phyloP scores from a whole-genome alignment of 208 protist species.

The Leishmania guyanensis region DNA sequence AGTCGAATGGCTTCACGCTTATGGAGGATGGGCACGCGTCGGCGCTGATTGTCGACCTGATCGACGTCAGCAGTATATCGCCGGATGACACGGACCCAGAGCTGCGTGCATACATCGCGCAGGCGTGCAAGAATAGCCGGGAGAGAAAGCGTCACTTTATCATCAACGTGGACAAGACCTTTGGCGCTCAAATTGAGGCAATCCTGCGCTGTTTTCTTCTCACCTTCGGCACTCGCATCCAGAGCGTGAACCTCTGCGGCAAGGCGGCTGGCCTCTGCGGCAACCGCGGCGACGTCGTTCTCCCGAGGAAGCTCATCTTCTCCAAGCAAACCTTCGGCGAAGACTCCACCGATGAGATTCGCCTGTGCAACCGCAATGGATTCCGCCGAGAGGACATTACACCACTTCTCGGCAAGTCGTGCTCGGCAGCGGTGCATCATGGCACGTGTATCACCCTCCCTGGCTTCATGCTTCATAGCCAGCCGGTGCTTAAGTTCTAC shows the following conservation, averaged over 20 bases:
- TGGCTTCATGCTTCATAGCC: slow-evolving; percentile 79
- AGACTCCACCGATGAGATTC: slow-evolving; percentile 78
- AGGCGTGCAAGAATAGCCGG: slow-evolving; percentile 9
- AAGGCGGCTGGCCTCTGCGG: slow-evolving; percentile 71
- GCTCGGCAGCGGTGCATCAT: slow-evolving; percentile 34
- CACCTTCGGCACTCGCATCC: slow-evolving; percentile 73
- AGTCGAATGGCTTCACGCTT: slow-evolving; percentile 70
- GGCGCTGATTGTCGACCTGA: slow-evolving; percentile 72
- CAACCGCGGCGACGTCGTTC: slow-evolving; percentile 78
- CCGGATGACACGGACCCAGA: slow-evolving; percentile 50
- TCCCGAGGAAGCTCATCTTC: slow-evolving; percentile 80
- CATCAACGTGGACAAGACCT: slow-evolving; percentile 90
- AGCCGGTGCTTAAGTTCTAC: slow-evolving; percentile 77
- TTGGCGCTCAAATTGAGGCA: slow-evolving; percentile 79
- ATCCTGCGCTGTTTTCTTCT: slow-evolving; percentile 70
- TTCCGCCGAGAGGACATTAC: slow-evolving; percentile 41
- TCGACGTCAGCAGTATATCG: slow-evolving; percentile 60
- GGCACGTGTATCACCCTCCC: slow-evolving; percentile 75
- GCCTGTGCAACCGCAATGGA: slow-evolving; percentile 60
- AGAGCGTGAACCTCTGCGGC: slow-evolving; percentile 76
- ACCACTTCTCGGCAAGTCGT: slow-evolving; percentile 50
- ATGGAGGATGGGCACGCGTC: slow-evolving; percentile 74
- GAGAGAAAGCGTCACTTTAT: slow-evolving; percentile 55
- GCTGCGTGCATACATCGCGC: slow-evolving; percentile 30
- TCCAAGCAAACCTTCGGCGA: slow-evolving; percentile 85